Evolutionary conservation across 176 grass and related monocot genomes (phyloP), one percentile per base, ranked within the genome.

Genomic region (Leersia perrieri): DNA sequence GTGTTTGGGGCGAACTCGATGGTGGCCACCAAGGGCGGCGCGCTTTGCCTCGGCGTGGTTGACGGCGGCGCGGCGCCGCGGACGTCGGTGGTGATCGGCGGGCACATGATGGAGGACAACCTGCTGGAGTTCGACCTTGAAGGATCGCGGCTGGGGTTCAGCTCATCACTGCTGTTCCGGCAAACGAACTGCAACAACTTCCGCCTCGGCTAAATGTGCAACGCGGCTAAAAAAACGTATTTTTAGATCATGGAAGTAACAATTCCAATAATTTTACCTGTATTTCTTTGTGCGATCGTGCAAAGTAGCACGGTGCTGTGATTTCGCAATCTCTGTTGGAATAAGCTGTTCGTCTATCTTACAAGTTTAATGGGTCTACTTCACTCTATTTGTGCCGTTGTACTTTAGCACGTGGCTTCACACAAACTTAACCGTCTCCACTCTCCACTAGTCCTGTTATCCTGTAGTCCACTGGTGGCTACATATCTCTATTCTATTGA

Each of bases 1-100:
- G 82, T 90, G 28, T 83, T 74, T 7, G 88, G 84, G n/a, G 68
- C 73, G 14, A 86, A 90, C 68, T 83, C 88, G 20, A 90, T 90
- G 88, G 78, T 87, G 73, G 14, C 5, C 18, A 83, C 47, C 41
- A 25, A 26, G 3, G 36, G 58, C 11, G 27, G 41, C 15, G 68
- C 26, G 22, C 76, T 90, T 31, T 90, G 88, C 31, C 74, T 90
- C 12, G 88, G 74, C 11, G 42, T 90, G 33, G 66, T 90, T 9
- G 88, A 90, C 70, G 88, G 74, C 2, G 84, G 84, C 10, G 33
- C 0, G 8, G 42, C 67, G 31, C 68, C 79, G 11, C 79, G 11
- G 68, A 80, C 88, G 16, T 68, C 88, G 6, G 66, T 90, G 5
- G 74, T 87, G 39, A 87, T 90, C 66, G 84, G 88, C 11, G 80